phyloP scores from a whole-genome alignment of 164 flowering plant species.

The Tinospora cordifolia region DNA sequence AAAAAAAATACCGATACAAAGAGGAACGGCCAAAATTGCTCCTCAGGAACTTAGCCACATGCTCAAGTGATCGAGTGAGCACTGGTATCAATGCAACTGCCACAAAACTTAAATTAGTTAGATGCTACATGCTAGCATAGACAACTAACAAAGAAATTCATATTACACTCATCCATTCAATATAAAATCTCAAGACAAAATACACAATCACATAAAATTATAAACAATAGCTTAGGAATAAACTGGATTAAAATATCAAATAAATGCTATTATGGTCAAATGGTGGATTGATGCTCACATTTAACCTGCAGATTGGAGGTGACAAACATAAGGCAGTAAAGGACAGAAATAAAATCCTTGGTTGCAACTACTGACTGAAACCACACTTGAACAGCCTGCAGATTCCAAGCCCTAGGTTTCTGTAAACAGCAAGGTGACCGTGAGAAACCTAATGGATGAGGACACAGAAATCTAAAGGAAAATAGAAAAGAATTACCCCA shows the following conservation, averaged over 20 bases:
- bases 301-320: conserved; percentile 64
- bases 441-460: conserved; percentile 6
- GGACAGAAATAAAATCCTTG: conserved; percentile 87
- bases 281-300: conserved; percentile 62
- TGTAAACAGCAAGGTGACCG: conserved; percentile 22
- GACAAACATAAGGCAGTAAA: conserved; percentile 82
- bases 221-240: not conserved
- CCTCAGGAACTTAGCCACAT: conserved; percentile 79
- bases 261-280: not conserved
- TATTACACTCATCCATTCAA: not conserved
- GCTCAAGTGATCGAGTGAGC: conserved; percentile 69
- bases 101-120: conserved; percentile 16
- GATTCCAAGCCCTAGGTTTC: conserved; percentile 94
- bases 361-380: conserved; percentile 75
- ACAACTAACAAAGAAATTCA: not conserved
- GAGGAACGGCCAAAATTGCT: conserved; percentile 73
- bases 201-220: not conserved
- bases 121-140: not conserved
- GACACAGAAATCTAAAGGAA: not conserved
- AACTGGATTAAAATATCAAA: not conserved
- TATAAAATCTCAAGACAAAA: not conserved
- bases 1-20: conserved; percentile 57
- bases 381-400: conserved; percentile 87
- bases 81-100: conserved; percentile 96
- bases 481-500: conserved; percentile 51